A percentile compares a stretch with the other conserved stretches of the same genome.
phyloP scores from a whole-genome alignment of 495 filamentous ascomycete species.

The Neurospora africana region DNA sequence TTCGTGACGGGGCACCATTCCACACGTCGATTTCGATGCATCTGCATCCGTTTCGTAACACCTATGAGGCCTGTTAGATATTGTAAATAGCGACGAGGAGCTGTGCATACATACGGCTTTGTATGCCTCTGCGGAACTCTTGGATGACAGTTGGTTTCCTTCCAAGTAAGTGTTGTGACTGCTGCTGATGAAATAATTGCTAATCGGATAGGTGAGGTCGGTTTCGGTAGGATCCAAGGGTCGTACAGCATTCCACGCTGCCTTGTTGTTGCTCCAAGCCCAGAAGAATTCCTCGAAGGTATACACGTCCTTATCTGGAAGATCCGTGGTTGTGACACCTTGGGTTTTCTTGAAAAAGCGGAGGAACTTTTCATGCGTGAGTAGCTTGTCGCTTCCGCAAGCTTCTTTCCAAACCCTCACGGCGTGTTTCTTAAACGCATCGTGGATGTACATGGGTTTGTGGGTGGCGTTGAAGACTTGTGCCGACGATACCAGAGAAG shows the following conservation, averaged over 20 bases:
- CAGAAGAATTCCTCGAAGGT: slow-evolving; percentile 33
- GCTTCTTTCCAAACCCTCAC: slow-evolving; percentile 24
- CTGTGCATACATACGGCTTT: slow-evolving; percentile 42
- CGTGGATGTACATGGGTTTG: slow-evolving; percentile 11
- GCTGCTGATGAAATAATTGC: slow-evolving; percentile 82
- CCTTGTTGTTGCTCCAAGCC: slow-evolving; percentile 24
- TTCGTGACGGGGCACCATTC: slow-evolving; percentile 48
- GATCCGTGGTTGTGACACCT: slow-evolving; percentile 17
- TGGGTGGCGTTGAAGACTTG: slow-evolving; percentile 12
- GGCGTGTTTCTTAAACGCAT: slow-evolving; percentile 26
- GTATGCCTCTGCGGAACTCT: slow-evolving; percentile 71
- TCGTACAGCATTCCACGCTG: slow-evolving; percentile 24
- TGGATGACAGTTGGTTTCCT: slow-evolving; percentile 76
- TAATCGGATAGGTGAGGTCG: slow-evolving; percentile 47
- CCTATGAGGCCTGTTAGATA: slow-evolving; percentile 15
- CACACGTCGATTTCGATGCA: slow-evolving; percentile 96
- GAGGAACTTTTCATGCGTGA: slow-evolving; percentile 25
- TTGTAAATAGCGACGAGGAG: background rate
- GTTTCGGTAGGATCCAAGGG: slow-evolving; percentile 14
- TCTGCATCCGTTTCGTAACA: slow-evolving; percentile 63
- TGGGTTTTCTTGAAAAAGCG: slow-evolving; percentile 30
- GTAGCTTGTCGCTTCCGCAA: slow-evolving; percentile 12
- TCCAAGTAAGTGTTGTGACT: slow-evolving; percentile 82
- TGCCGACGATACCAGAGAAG: slow-evolving; percentile 9
- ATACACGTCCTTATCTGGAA: slow-evolving; percentile 22